These are phyloP conservation scores for Thelonectria olida DNA, from an alignment of 2,329 filamentous ascomycete species.

Conservation along the genomic window DNA sequence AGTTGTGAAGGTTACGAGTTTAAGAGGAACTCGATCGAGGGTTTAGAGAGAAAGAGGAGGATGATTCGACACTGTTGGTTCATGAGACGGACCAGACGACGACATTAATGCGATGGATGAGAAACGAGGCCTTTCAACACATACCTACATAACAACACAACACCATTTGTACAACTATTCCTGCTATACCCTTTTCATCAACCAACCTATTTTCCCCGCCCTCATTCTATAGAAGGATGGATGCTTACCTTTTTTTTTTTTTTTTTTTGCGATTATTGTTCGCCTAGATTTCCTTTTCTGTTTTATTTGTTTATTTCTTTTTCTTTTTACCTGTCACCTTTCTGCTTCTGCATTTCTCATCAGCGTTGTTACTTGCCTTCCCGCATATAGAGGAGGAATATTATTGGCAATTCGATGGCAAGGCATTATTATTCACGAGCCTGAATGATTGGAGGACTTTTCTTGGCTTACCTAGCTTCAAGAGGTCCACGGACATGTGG, in stretches of 20 bases:
- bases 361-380: not conserved
- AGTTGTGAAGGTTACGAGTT: not conserved
- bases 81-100: not conserved
- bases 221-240: not conserved
- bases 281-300: not conserved
- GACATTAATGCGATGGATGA: not conserved
- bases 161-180: not conserved
- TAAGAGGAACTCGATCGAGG: not conserved
- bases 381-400: not conserved
- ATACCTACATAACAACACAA: no score
- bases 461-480: no score
- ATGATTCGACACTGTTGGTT: no score
- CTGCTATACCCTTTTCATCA: slow-evolving; percentile 12
- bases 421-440: no score
- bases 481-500: no score
- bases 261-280: not conserved
- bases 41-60: not conserved
- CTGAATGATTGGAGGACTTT: no score
- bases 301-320: not conserved
- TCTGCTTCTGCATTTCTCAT: not conserved
- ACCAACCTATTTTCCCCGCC: not conserved
- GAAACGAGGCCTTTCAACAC: not conserved
- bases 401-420: no score
- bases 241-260: not conserved
- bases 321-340: not conserved